phyloP scores from a whole-genome alignment of 177 flowering plant species.

The Vitis hybrid region DNA sequence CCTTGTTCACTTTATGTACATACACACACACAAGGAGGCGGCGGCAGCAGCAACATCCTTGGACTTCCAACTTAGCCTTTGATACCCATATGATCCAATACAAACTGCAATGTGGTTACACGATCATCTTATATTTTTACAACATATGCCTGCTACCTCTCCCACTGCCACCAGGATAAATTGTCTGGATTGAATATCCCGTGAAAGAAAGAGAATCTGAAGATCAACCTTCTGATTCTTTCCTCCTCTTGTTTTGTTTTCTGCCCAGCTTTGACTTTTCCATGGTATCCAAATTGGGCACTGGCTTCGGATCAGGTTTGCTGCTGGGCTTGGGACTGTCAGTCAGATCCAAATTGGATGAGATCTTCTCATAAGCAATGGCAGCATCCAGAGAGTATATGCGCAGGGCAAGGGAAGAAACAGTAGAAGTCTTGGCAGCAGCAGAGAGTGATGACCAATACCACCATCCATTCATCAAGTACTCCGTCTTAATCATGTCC shows the following conservation, averaged over 20 bases:
- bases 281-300: constrained; percentile 26
- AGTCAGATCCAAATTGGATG: constrained; percentile 12
- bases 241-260: constrained; percentile 55
- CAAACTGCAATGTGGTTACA: constrained; percentile 11
- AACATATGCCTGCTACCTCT: constrained; percentile 15
- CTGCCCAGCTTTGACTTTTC: constrained; percentile 51
- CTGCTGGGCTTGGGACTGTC: constrained; percentile 20
- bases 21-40: constrained; percentile 18
- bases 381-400: constrained; percentile 81
- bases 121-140: constrained; percentile 7
- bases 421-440: constrained; percentile 77
- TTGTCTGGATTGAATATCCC: not conserved
- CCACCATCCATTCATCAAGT: constrained; percentile 86
- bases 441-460: constrained; percentile 99
- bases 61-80: constrained; percentile 1
- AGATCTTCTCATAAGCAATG: constrained; percentile 58
- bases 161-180: constrained; percentile 14
- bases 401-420: constrained; percentile 87
- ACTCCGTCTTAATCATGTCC: constrained; percentile 76
- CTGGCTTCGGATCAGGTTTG: constrained; percentile 17
- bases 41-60: constrained; percentile 11
- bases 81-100: constrained; percentile 1
- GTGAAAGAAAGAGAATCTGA: not conserved
- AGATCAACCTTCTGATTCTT: constrained; percentile 56
- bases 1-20: constrained; percentile 26